These are phyloP conservation scores for Boletus reticulatus DNA, from an alignment of 768 basidiomycete species.

Conservation along the genomic window DNA sequence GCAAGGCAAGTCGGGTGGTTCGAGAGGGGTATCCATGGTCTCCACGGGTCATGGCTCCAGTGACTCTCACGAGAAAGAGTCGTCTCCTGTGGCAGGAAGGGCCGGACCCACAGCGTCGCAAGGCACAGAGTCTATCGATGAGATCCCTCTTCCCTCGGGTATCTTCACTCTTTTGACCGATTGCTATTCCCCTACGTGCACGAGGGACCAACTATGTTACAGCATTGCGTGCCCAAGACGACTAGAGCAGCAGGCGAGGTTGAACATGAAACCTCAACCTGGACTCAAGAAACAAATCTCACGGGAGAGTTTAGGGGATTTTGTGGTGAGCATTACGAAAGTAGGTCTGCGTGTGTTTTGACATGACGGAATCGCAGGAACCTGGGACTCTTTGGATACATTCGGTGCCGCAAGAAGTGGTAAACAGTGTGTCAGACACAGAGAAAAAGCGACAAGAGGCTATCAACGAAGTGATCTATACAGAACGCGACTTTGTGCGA, in stretches of 20 bases:
- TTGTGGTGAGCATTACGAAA: slow-evolving; percentile 49
- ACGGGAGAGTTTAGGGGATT: slow-evolving; percentile 76
- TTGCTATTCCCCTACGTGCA: slow-evolving; percentile 98
- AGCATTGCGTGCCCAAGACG: slow-evolving; percentile 94
- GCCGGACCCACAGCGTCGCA: slow-evolving; percentile 29
- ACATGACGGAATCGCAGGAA: slow-evolving; percentile 44
- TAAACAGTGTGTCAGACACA: slow-evolving; percentile 85
- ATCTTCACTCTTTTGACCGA: slow-evolving; percentile 96
- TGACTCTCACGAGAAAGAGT: slow-evolving; percentile 36
- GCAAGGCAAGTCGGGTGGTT: slow-evolving; percentile 17
- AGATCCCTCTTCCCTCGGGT: slow-evolving; percentile 78
- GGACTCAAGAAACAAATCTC: slow-evolving; percentile 84
- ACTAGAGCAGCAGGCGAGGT: slow-evolving; percentile 88
- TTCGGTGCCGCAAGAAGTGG: slow-evolving; percentile 91
- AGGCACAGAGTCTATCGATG: slow-evolving; percentile 50
- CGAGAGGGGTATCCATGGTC: slow-evolving; percentile 22
- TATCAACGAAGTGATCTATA: slow-evolving; percentile 94
- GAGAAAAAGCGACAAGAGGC: slow-evolving; percentile 98
- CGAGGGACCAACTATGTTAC: slow-evolving; percentile 92
- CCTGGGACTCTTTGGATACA: slow-evolving; percentile 94
- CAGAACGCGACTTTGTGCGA: slow-evolving; percentile 95
- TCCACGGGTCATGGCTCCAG: slow-evolving; percentile 33
- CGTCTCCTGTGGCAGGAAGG: slow-evolving; percentile 25
- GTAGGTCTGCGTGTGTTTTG: slow-evolving; percentile 1
- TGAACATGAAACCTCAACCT: slow-evolving; percentile 93